Evolutionary conservation across 768 basidiomycete genomes (phyloP), one percentile per base, ranked within the genome.

Genomic region (Chalciporus pseudorubinellus): DNA sequence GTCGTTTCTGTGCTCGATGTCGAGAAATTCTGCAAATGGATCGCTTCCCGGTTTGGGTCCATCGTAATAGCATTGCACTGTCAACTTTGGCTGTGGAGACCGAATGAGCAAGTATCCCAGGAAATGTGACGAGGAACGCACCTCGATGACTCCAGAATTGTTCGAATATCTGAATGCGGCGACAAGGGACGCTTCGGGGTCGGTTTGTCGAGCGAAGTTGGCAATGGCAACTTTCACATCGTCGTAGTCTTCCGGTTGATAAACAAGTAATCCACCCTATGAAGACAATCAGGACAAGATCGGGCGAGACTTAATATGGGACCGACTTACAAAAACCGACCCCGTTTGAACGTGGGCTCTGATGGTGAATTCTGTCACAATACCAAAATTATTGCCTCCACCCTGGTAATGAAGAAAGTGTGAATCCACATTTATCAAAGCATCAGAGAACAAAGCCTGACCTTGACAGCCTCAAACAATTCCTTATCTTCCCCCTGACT

Each of bases 301-400:
- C 29, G 29, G 10, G 29, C 29, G 29, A 31, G 6, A 31, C 29
- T 11, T 3, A 31, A 3, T 19, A 16, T 16, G 4, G 20, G 46
- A 9, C 24, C 24, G 24, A 24, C 24, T 24, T 44, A 59, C 58
- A 29, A 46, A 59, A 53, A 55, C 31, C 46, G 42, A 20, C 10
- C 24, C 53, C 10, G 5, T 31, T 47, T 65, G 46, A 34, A 20
- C n/a, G 19, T 59, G 53, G 13, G 60, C 51, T 28, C 46, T 55
- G 36, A 66, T 45, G 10, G 52, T 62, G 45, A 64, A 66, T 21
- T 55, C 40, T 24, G 64, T 66, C 22, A 63, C 59, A n/a, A 66
- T 64, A n/a, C 64, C 64, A 44, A 66, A 65, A 34, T 66, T 66
- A 44, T 63, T 62, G 14, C 57, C 58, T 29, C 59, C 60, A n/a